Evolutionary conservation across 495 filamentous ascomycete species (phyloP).

Genomic region (Sphaerosporella brunnea): DNA sequence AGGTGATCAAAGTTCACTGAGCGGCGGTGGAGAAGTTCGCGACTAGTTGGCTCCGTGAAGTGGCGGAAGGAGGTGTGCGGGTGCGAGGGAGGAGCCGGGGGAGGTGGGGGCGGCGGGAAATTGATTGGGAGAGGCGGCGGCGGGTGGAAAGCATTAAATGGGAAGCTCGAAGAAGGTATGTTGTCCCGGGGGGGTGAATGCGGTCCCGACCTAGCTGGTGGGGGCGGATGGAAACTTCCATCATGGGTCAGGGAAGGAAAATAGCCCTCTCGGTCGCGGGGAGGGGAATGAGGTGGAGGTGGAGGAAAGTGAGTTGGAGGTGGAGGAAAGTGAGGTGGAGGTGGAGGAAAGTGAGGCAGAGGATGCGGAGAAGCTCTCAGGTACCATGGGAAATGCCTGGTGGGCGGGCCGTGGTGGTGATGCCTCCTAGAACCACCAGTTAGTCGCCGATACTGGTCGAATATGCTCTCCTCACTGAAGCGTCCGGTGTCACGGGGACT

Average conservation of each 20-base stretch:
- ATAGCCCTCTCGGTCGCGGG: not conserved
- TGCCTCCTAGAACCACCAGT: not conserved
- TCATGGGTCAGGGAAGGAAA: no score
- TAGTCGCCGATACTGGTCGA: not conserved
- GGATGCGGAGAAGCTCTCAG: constrained; percentile 5
- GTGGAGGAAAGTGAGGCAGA: constrained; percentile 2
- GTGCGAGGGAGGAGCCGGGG: constrained; percentile 7
- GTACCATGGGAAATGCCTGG: no score
- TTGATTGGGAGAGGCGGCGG: not conserved
- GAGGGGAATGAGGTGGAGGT: not conserved
- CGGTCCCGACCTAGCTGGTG: no score
- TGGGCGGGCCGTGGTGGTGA: not conserved
- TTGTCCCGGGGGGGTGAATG: no score
- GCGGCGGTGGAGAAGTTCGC: not conserved
- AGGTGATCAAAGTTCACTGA: not conserved
- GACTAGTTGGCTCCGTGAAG: not conserved
- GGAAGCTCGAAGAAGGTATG: no score
- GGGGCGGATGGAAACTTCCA: no score
- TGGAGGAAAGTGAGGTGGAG: constrained; percentile 6
- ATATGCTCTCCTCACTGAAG: not conserved
- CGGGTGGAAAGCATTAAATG: no score
- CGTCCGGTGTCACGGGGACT: not conserved
- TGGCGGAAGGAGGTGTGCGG: constrained; percentile 9
- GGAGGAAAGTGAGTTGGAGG: not conserved
- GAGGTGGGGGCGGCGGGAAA: constrained; percentile 1